Evolutionary conservation across 2,329 filamentous ascomycete species (phyloP), one percentile per base, ranked within the genome.

Genomic region (Cladosporium halotolerans): DNA sequence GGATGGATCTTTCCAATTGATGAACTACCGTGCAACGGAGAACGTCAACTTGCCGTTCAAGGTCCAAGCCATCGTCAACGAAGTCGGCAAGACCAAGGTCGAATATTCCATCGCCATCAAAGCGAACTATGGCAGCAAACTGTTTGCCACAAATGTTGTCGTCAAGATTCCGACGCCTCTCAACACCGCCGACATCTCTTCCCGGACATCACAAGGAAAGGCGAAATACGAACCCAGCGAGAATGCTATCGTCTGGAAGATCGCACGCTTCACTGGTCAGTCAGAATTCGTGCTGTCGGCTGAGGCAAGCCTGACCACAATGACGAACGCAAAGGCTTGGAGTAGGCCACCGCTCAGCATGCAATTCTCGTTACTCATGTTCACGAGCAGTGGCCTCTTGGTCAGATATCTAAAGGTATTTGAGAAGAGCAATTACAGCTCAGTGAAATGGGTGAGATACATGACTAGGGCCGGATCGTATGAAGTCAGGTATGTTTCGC

Each of bases 41-140:
- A 99, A 99, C 67, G 92, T 99, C 68, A 99, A 99, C 68, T 78
- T 99, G 13, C 95, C 93, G 0, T 99, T 99, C 81, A 97, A 96
- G 71, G 90, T 99, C 9, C 93, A 99, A 68, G 92, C 92, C 60
- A 99, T 99, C 62, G 93, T 99, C 66, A 96, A 96, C 68, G 93
- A 99, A 72, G 82, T 97, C 55, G 92, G 93, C 60, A 95, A 93
- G 67, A 93, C 89, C 40, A 97, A 96, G 72, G 93, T 99, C 56
- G 93, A 99, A 73, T 99, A 97, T 76, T 96, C 89, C 75, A 95
- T 99, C 64, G 90, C 90, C 51, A 91, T 99, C 66, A 91, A 93
- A 67, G 91, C 93, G 60, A 99, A 99, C 73, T 99, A 96, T 66
- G 91, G 91, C 52, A 82, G 85, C 63, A 99, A 99, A 71, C 82